These are phyloP conservation scores for Trapa bicornis DNA, from an alignment of 345 rosid genomes.

Conservation along the genomic window DNA sequence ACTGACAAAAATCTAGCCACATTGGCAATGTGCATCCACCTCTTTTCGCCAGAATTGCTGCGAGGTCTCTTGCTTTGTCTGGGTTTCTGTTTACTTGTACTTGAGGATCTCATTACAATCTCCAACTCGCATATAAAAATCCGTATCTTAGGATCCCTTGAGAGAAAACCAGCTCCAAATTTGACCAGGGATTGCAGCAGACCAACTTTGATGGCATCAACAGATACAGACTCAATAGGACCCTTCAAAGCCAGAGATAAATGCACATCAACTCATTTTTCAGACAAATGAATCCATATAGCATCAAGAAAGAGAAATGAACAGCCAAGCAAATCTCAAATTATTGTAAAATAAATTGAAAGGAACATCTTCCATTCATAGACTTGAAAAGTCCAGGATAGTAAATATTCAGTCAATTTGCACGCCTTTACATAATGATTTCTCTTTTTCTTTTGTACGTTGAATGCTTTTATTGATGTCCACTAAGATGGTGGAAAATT, in stretches of 20 bases:
- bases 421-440: background rate
- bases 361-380: background rate
- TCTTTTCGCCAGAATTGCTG: conserved; percentile 50
- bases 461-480: too few species aligned
- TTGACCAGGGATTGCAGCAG: conserved; percentile 85
- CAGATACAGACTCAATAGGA: conserved; percentile 76
- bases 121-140: conserved; percentile 73
- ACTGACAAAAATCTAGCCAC: conserved; percentile 81
- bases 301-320: background rate
- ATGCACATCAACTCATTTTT: background rate
- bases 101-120: conserved; percentile 66
- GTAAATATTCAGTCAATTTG: background rate
- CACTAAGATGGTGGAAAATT: too few species aligned
- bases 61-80: conserved; percentile 37
- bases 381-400: background rate
- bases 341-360: background rate
- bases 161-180: conserved; percentile 83
- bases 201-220: conserved; percentile 82
- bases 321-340: background rate
- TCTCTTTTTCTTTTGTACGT: too few species aligned
- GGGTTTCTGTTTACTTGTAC: conserved; percentile 34
- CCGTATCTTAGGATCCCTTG: conserved; percentile 86
- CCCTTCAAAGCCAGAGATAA: conserved; percentile 51
- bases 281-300: background rate
- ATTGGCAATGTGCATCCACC: conserved; percentile 86